Evolutionary conservation across 345 rosid genomes (phyloP).

Genomic region (Eucalyptus polyanthemos): DNA sequence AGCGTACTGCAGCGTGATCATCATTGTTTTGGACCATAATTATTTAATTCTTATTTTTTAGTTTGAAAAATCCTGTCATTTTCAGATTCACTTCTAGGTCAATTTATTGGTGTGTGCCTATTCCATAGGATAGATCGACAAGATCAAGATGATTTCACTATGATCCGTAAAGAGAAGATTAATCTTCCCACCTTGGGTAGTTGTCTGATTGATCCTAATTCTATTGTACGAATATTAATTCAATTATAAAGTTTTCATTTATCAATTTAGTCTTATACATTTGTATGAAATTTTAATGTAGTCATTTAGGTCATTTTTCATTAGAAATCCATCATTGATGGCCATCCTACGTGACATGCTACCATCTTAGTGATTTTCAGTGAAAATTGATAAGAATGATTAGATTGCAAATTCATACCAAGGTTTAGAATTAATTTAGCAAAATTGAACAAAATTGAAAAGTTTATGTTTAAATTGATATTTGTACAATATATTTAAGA

Average conservation of each 20-base stretch:
- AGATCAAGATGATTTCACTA: neutral
- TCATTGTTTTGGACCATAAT: neutral
- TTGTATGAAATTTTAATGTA: neutral
- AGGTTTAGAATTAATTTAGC: rapidly evolving
- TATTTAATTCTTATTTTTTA: neutral
- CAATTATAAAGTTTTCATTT: no score
- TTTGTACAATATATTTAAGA: no score
- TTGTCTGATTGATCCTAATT: neutral
- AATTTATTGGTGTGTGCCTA: no score
- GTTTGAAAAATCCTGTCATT: neutral
- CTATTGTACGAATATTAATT: no score
- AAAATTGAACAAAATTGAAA: no score
- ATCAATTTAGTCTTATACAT: neutral
- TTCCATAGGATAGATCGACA: neutral
- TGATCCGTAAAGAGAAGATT: neutral
- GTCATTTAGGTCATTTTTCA: rapidly evolving
- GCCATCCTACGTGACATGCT: rapidly evolving
- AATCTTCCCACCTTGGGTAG: neutral
- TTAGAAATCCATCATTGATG: neutral
- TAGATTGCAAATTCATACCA: no score
- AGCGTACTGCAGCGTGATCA: neutral
- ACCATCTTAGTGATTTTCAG: no score
- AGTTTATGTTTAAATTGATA: no score
- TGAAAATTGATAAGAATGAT: rapidly evolving
- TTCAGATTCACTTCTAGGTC: neutral